Conservation (phyloP, 768 basidiomycete species). For the Russula sp. region DNA sequence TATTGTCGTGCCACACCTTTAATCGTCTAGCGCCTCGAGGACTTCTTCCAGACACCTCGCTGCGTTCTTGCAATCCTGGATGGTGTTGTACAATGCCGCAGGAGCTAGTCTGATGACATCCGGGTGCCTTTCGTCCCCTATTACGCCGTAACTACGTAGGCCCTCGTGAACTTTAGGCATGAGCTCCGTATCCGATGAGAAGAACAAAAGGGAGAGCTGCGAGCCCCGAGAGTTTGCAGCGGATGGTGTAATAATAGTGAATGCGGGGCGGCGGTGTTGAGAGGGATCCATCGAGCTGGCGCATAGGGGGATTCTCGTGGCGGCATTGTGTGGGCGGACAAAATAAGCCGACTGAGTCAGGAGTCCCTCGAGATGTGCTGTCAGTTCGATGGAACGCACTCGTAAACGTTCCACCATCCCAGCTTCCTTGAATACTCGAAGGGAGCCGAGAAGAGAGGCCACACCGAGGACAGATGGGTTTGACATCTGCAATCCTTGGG, state of each 20-base stretch:
- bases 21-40: conserved; percentile 33
- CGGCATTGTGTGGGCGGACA: conserved; percentile 38
- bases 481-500: conserved; percentile 93
- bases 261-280: conserved; percentile 36
- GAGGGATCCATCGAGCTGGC: conserved; percentile 17
- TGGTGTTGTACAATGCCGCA: conserved; percentile 79
- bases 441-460: conserved; percentile 75
- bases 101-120: conserved; percentile 90
- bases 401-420: conserved; percentile 70
- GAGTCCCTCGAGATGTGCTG: conserved; percentile 60
- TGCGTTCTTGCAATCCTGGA: conserved; percentile 68
- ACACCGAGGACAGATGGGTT: conserved; percentile 83
- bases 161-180: conserved; percentile 67
- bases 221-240: conserved; percentile 66
- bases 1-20: not conserved
- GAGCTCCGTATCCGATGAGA: conserved; percentile 49
- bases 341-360: conserved; percentile 61
- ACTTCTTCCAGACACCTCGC: conserved; percentile 59
- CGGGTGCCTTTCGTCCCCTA: conserved; percentile 89
- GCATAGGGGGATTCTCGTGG: conserved; percentile 28
- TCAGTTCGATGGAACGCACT: conserved; percentile 63
- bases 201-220: conserved; percentile 81
- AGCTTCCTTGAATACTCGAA: conserved; percentile 71
- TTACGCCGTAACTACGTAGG: conserved; percentile 64
- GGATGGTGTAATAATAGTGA: conserved; percentile 90